Conservation (phyloP, 2,329 filamentous ascomycete species). For the Talaromyces sp. region DNA sequence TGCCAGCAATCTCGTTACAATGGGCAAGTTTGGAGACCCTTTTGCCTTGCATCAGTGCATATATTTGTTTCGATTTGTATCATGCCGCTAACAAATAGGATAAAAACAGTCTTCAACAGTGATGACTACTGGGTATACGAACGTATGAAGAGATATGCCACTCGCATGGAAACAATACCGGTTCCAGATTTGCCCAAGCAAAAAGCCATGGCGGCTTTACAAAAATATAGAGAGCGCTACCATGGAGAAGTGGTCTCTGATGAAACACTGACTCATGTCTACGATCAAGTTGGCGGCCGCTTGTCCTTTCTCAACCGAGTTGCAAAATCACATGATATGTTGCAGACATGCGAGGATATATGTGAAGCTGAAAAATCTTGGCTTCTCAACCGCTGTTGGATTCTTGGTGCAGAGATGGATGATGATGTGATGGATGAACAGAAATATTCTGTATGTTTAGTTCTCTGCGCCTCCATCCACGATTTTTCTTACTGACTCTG, state of each 20-base stretch:
- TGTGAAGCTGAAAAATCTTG: slow-evolving; percentile 68
- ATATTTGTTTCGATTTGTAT: background rate
- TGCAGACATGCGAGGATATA: slow-evolving; percentile 68
- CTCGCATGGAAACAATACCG: slow-evolving; percentile 88
- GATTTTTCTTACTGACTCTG: background rate
- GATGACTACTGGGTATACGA: slow-evolving; percentile 99
- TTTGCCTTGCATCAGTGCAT: background rate
- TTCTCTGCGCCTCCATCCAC: background rate
- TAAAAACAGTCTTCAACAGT: slow-evolving; percentile 69
- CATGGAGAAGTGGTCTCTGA: slow-evolving; percentile 54
- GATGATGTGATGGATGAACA: slow-evolving; percentile 99
- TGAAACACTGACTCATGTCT: slow-evolving; percentile 66
- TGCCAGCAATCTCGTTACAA: slow-evolving; percentile 79
- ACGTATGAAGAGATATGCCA: slow-evolving; percentile 83
- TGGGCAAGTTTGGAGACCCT: slow-evolving; percentile 37
- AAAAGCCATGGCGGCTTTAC: slow-evolving; percentile 70
- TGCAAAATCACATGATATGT: slow-evolving; percentile 79
- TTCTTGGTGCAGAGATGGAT: slow-evolving; percentile 72
- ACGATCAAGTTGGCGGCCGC: slow-evolving; percentile 79
- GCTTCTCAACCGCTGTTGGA: slow-evolving; percentile 75
- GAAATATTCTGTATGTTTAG: slow-evolving; percentile 73
- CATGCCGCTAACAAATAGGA: background rate
- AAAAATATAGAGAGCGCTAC: slow-evolving; percentile 75
- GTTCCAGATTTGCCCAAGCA: slow-evolving; percentile 76
- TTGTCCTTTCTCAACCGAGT: slow-evolving; percentile 84